Evolutionary conservation across 257 asterid species (phyloP).

Genomic region (Mitragyna speciosa): DNA sequence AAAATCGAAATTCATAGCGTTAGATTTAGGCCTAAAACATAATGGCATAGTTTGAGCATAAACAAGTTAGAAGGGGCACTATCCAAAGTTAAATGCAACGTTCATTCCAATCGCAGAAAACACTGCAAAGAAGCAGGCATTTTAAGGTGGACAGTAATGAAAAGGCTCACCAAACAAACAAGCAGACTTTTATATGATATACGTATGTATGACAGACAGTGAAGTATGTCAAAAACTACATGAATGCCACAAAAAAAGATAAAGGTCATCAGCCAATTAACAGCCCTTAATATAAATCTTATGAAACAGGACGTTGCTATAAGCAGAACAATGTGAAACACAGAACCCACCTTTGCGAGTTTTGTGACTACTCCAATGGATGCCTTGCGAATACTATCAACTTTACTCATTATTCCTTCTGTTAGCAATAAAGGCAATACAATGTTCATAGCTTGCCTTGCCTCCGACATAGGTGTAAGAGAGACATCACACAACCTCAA

Average conservation of each 20-base stretch:
- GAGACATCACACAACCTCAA: conserved; percentile 87
- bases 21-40: not conserved
- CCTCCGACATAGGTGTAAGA: conserved; percentile 79
- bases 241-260: not conserved
- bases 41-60: not conserved
- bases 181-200: not conserved
- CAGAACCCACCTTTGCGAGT: conserved; percentile 71
- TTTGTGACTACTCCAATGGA: conserved; percentile 84
- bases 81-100: not conserved
- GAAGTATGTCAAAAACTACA: not conserved
- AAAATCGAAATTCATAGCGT: not conserved
- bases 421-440: conserved; percentile 82
- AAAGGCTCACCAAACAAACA: not conserved
- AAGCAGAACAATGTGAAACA: not conserved
- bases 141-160: not conserved
- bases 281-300: not conserved
- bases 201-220: not conserved
- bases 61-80: not conserved
- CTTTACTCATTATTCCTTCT: conserved; percentile 95
- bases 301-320: not conserved
- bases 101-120: not conserved
- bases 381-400: conserved; percentile 85
- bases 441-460: conserved; percentile 74
- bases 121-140: not conserved
- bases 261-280: not conserved